These are phyloP conservation scores for Ascochyta pisi DNA, from an alignment of 2,329 filamentous ascomycete genomes.

Conservation along the genomic window DNA sequence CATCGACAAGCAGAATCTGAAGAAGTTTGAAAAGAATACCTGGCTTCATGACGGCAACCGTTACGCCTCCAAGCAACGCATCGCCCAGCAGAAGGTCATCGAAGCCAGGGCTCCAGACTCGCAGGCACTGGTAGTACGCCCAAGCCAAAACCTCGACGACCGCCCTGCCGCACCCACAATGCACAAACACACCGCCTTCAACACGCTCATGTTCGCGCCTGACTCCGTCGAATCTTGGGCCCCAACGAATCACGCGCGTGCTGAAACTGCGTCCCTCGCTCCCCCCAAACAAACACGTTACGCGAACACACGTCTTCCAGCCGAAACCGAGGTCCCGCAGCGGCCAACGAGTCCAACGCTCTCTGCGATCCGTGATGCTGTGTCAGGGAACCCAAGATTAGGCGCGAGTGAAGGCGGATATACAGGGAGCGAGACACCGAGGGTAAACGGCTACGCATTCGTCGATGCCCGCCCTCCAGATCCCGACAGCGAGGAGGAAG, in stretches of 20 bases:
- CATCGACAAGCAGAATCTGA: conserved; percentile 87
- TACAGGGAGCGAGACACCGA: conserved; percentile 78
- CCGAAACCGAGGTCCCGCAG: conserved; percentile 45
- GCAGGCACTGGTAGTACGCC: conserved; percentile 54
- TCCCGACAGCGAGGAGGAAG: conserved; percentile 52
- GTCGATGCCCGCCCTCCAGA: conserved; percentile 92
- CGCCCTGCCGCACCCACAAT: conserved; percentile 76
- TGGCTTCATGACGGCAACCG: conserved; percentile 93
- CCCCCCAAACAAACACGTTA: conserved; percentile 79
- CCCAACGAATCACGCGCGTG: conserved; percentile 69
- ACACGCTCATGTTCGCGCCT: conserved; percentile 85
- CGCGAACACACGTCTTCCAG: conserved; percentile 80
- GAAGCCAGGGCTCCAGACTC: conserved; percentile 56
- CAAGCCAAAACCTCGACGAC: conserved; percentile 67
- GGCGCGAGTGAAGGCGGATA: conserved; percentile 68
- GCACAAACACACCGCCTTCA: conserved; percentile 77
- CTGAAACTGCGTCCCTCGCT: conserved; percentile 74
- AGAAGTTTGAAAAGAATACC: conserved; percentile 80
- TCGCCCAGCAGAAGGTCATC: conserved; percentile 76
- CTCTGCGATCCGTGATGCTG: conserved; percentile 81
- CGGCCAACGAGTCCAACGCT: conserved; percentile 80
- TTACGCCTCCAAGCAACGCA: conserved; percentile 68
- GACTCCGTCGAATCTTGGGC: conserved; percentile 65
- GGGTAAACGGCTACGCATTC: conserved; percentile 92
- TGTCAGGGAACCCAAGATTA: conserved; percentile 72